Evolutionary conservation across 2,329 filamentous ascomycete species (phyloP).

Genomic region (Exophiala xenobiotica): DNA sequence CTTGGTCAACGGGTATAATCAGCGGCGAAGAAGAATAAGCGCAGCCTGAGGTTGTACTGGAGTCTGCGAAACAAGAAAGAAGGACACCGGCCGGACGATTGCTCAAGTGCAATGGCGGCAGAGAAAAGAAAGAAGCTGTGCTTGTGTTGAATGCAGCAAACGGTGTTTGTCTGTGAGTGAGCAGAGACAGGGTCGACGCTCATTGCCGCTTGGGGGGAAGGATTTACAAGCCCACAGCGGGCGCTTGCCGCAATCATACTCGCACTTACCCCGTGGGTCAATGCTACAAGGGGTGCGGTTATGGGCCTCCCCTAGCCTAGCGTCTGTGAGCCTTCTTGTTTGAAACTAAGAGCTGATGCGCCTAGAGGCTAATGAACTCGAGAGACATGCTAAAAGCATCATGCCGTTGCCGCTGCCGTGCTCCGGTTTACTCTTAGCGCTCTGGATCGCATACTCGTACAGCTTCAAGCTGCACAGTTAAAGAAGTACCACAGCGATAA

Average conservation of each 20-base stretch:
- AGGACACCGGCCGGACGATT: neutral
- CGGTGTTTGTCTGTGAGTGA: too few relatives aligned
- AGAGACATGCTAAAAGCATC: neutral
- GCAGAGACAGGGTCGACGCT: neutral
- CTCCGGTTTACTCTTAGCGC: neutral
- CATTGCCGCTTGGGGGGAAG: neutral
- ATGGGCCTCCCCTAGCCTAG: too few relatives aligned
- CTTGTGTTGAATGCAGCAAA: too few relatives aligned
- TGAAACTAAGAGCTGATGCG: neutral
- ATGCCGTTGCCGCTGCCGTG: constrained; percentile 2
- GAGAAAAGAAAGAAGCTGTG: constrained; percentile 1
- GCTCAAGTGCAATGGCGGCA: neutral
- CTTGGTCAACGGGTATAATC: neutral
- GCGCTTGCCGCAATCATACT: neutral
- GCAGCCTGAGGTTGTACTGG: neutral
- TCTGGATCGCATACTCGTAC: too few relatives aligned
- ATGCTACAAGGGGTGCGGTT: neutral
- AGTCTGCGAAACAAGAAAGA: neutral
- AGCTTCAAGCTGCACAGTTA: too few relatives aligned
- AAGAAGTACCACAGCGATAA: too few relatives aligned
- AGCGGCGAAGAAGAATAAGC: neutral
- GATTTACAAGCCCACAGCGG: constrained; percentile 4
- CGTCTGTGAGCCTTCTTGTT: neutral
- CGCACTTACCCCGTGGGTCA: neutral
- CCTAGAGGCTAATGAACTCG: neutral